Evolutionary conservation across 2,329 filamentous ascomycete species (phyloP), one percentile per base, ranked within the genome.

Genomic region (Neofusicoccum cordaticola): DNA sequence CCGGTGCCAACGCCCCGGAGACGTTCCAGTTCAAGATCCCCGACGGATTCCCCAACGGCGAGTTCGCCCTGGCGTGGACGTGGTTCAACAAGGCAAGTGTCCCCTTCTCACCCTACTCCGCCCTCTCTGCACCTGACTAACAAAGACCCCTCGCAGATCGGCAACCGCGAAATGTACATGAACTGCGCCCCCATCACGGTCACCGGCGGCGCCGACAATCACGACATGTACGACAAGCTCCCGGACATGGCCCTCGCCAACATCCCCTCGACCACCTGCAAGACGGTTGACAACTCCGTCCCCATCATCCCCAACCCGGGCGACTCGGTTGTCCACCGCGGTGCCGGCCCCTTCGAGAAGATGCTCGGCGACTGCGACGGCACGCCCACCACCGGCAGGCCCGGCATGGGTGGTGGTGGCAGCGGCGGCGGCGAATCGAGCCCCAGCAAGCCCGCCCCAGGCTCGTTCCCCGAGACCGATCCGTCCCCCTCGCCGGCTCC

Each of bases 61-160:
- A 90, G 37, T 90, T 89, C 41, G 89, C 89, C 0, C 81, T 97
- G 9, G 91, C 92, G 0, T 97, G 93, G 92, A 91, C 91, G 1
- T 97, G 91, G 94, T 89, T 94, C 81, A 97, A 97, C 74, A 87
- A 89, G 66, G 77, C 96, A 37, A 17, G 34, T 31, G 3, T 31
- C 51, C 47, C 12, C 51, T 56, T 56, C 51, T 15, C 37, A 13
- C 17, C 13, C 11, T 1, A 27, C 27, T 19, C 34, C 17, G 7
- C 0, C n/a, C 17, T 39, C 35, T n/a, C 15, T 27, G 31, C 34
- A 13, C 0, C 11, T 7, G 12, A 56, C 19, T 56, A n/a, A 41
- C 34, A n/a, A 17, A 37, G 15, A 56, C 22, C 35, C 8, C 27
- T 31, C 27, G 19, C n/a, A 37, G 31, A 34, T 60, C n/a, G 56